A percentile compares a stretch with the other conserved stretches of the same genome.
Conservation (phyloP, 2,329 filamentous ascomycete genomes). For the Apiospora phragmitis region DNA sequence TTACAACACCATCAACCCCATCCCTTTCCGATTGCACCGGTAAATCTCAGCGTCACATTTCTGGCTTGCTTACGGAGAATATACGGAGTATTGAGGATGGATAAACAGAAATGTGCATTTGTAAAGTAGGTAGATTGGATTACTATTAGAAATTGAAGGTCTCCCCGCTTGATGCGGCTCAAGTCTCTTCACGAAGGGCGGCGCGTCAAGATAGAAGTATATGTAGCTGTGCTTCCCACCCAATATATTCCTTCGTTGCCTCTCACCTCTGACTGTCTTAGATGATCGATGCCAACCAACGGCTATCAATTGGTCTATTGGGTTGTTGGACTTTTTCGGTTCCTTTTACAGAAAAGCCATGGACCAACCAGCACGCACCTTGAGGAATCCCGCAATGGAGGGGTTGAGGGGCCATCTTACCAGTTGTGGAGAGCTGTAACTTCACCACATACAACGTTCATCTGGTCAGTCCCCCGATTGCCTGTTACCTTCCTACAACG, state of each 20-base stretch:
- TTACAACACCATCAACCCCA: background rate
- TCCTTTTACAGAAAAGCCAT: background rate
- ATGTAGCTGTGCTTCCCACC: background rate
- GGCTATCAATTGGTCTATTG: background rate
- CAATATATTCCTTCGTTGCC: background rate
- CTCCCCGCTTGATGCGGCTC: background rate
- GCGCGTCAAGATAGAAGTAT: background rate
- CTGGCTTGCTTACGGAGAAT: background rate
- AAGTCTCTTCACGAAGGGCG: background rate
- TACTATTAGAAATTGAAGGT: background rate
- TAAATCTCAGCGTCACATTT: background rate
- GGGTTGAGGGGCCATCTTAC: background rate
- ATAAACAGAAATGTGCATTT: background rate
- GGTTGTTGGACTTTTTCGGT: background rate
- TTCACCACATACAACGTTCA: constrained; percentile 6
- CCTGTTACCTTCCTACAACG: constrained; percentile 4
- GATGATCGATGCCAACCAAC: background rate
- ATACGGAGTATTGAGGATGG: too few species aligned
- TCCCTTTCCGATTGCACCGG: background rate
- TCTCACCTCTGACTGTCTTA: background rate
- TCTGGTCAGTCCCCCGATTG: background rate
- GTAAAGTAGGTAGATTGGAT: background rate
- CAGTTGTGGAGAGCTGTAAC: background rate
- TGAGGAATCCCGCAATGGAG: background rate
- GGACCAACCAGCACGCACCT: background rate